These are phyloP conservation scores for Russula virescens DNA, from an alignment of 768 basidiomycete species.

Conservation along the genomic window DNA sequence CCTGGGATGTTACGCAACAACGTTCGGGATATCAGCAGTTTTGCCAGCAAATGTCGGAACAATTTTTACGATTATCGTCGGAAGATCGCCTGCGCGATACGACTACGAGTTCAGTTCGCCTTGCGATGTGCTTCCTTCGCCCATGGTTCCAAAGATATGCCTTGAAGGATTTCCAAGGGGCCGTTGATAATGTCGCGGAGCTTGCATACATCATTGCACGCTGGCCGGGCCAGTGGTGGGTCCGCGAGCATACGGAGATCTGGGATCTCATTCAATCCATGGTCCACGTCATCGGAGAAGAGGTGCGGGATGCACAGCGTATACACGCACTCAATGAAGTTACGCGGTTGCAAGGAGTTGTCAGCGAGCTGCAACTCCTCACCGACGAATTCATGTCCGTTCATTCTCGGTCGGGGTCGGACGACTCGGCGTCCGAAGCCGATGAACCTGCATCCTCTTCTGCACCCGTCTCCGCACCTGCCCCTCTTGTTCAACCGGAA, in stretches of 20 bases:
- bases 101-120: constrained; percentile 59
- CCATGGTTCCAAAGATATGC: constrained; percentile 61
- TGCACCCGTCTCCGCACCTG: constrained; percentile 12
- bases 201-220: constrained; percentile 33
- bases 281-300: constrained; percentile 57
- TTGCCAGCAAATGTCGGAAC: constrained; percentile 61
- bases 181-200: constrained; percentile 36
- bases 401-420: constrained; percentile 25
- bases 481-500: constrained; percentile 25
- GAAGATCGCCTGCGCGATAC: constrained; percentile 60
- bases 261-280: constrained; percentile 53
- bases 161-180: constrained; percentile 35
- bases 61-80: constrained; percentile 49
- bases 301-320: constrained; percentile 48
- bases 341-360: constrained; percentile 42
- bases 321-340: constrained; percentile 43
- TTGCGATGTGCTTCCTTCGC: constrained; percentile 61
- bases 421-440: constrained; percentile 19
- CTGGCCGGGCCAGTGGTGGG: constrained; percentile 70
- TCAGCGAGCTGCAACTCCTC: constrained; percentile 45
- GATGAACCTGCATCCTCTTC: neutral
- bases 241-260: constrained; percentile 57
- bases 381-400: constrained; percentile 35
- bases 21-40: constrained; percentile 64
- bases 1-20: constrained; percentile 54